Percentiles rank a stretch among this genome's conserved stretches.
phyloP scores from a whole-genome alignment of 2,329 filamentous ascomycete species.

The Ceratocystis alfenasii region DNA sequence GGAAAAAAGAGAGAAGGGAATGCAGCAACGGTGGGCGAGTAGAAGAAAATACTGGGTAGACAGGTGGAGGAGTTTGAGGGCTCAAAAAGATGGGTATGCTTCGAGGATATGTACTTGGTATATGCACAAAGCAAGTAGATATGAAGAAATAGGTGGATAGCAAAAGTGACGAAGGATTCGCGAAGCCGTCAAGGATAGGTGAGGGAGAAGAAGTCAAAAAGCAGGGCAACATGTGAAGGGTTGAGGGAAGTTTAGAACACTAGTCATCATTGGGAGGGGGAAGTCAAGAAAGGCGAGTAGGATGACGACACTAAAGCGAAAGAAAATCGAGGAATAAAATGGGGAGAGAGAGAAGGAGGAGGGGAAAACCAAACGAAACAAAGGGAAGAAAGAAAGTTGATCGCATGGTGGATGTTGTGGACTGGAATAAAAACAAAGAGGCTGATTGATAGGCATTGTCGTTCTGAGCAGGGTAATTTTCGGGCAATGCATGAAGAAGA shows the following conservation, averaged over 20 bases:
- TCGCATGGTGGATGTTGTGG: not conserved
- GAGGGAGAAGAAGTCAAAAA: constrained; percentile 7
- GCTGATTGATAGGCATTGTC: not conserved
- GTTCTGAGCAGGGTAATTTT: not conserved
- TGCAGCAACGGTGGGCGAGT: not conserved
- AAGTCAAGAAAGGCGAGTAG: constrained; percentile 18
- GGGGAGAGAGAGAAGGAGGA: not conserved
- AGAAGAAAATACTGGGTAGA: constrained; percentile 12
- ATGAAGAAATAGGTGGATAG: constrained; percentile 8
- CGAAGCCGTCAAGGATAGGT: constrained; percentile 12
- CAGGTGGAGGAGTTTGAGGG: constrained; percentile 7
- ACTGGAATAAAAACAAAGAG: not conserved
- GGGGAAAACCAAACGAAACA: constrained; percentile 7
- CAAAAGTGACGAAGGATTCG: constrained; percentile 13
- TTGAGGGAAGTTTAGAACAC: constrained; percentile 11
- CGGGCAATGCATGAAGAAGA: not conserved
- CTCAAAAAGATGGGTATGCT: constrained; percentile 13
- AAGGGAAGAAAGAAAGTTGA: not conserved
- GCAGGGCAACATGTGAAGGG: constrained; percentile 13
- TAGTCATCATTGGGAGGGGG: constrained; percentile 9
- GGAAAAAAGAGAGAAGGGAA: constrained; percentile 16
- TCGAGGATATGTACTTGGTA: constrained; percentile 11
- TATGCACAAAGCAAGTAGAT: constrained; percentile 4
- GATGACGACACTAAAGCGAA: constrained; percentile 12
- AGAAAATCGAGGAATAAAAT: constrained; percentile 5